Evolutionary conservation across 2,329 filamentous ascomycete species (phyloP).

Genomic region (Neocucurbitaria cava): DNA sequence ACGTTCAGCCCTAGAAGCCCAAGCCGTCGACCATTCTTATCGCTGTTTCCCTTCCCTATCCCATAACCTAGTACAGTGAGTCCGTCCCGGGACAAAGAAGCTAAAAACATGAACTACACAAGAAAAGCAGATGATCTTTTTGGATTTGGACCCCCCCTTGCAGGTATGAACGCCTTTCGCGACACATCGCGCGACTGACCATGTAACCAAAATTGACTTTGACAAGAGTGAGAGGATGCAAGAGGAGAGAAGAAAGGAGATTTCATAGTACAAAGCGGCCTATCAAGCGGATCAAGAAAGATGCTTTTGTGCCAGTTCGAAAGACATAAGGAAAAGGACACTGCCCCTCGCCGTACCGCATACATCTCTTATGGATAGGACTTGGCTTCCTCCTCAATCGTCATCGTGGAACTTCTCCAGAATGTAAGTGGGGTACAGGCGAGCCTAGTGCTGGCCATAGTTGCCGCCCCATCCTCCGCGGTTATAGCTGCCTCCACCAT

Average conservation of each 20-base stretch:
- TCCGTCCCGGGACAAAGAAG: conserved; percentile 10
- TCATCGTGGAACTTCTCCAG: conserved; percentile 6
- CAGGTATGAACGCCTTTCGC: conserved; percentile 35
- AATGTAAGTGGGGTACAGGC: conserved; percentile 1
- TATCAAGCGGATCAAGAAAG: conserved; percentile 32
- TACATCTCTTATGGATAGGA: conserved; percentile 23
- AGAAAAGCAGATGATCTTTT: conserved; percentile 25
- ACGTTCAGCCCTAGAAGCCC: not conserved
- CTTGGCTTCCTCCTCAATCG: conserved; percentile 29
- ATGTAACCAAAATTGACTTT: conserved; percentile 22
- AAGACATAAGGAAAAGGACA: conserved; percentile 24
- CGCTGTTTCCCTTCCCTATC: not conserved
- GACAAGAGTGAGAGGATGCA: conserved; percentile 43
- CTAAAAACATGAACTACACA: conserved; percentile 16
- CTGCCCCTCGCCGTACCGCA: conserved; percentile 33
- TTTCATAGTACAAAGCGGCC: conserved; percentile 45
- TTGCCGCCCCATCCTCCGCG: conserved; percentile 60
- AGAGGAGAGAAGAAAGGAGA: conserved; percentile 33
- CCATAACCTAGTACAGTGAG: conserved; percentile 25
- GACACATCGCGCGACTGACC: conserved; percentile 21
- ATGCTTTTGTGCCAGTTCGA: conserved; percentile 35
- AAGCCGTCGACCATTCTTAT: not conserved
- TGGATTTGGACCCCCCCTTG: conserved; percentile 32
- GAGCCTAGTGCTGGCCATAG: conserved; percentile 50
- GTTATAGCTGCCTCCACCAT: conserved; percentile 50